Evolutionary conservation across 140 eudicot genomes (phyloP).

Genomic region (Stevia rebaudiana): DNA sequence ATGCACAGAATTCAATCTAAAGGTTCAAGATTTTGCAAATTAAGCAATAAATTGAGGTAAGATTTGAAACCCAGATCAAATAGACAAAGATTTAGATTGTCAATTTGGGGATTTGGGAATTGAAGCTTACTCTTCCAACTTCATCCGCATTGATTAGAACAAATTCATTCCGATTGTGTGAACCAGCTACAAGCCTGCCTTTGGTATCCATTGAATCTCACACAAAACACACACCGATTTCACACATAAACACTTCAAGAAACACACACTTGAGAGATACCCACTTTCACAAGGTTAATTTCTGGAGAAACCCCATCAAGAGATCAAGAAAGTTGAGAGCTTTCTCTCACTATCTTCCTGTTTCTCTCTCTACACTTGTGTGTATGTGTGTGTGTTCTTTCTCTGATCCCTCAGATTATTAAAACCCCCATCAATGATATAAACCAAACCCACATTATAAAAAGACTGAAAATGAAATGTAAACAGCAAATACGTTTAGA

Average conservation of each 20-base stretch:
- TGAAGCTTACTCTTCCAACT: conserved; percentile 78
- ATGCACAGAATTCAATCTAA: neutral
- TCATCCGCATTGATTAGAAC: conserved; percentile 98
- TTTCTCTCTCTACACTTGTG: conserved; percentile 15
- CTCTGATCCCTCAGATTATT: conserved; percentile 4
- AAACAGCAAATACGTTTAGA: conserved; percentile 29
- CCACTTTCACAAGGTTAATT: conserved; percentile 19
- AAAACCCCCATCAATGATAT: conserved; percentile 33
- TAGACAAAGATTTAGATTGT: neutral
- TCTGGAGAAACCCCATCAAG: conserved; percentile 23
- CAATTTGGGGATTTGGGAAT: conserved; percentile 5
- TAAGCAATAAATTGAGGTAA: conserved; percentile 3
- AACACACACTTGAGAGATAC: conserved; percentile 9
- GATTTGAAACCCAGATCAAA: conserved; percentile 10
- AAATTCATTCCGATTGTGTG: conserved; percentile 93
- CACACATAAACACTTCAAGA: conserved; percentile 9
- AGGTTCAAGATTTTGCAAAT: neutral
- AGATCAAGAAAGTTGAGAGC: conserved; percentile 22
- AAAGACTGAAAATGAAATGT: conserved; percentile 40
- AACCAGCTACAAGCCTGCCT: conserved; percentile 94
- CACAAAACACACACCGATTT: conserved; percentile 15
- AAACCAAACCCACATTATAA: conserved; percentile 38
- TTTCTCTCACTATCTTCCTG: neutral
- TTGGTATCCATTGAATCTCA: conserved; percentile 59
- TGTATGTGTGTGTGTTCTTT: conserved; percentile 9